Evolutionary conservation across 148 eudicot species (phyloP), one percentile per base, ranked within the genome.

Genomic region (Silene conica): DNA sequence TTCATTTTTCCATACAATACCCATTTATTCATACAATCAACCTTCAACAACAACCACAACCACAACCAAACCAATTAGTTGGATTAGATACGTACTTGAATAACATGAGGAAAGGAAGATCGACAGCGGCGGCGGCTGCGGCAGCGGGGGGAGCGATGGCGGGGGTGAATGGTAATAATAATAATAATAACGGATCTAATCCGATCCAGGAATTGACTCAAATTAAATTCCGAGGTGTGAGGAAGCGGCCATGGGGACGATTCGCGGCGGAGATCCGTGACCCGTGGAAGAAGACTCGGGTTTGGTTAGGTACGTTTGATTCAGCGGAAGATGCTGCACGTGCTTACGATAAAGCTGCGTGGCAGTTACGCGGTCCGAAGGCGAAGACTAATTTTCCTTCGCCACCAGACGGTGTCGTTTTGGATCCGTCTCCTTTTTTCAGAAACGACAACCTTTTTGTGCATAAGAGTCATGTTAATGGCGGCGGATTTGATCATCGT

Each of bases 221-320:
- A 3, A 19, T 74, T 0, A 83, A 82, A 58, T 90, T 79, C 72
- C 61, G 96, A 0, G 96, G 92, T 0, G 96, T 90, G 1, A 21
- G 96, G 11, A 90, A 85, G 74, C 76, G 96, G 12, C 96, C 96
- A 4, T 90, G 96, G 96, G 96, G 96, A 0, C 69, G 84, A 41
- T 90, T 77, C 73, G 96, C 92, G 0, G 96, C 96, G 0, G 96
- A 90, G 89, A 90, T 90, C 74, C 82, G 96, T 58, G 92, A 90
- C 83, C 96, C 96, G 3, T 83, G 81, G 82, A 90, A 90, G 71
- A 90, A 90, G 26, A 80, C 87, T n/a, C 81, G 96, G 55, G 90
- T 90, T 9, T 90, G 96, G 96, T 77, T 90, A 15, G 96, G 96
- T 0, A 90, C 96, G 16, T 90, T 86, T 58, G 92, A 88, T 62